Conservation (phyloP, 2,329 filamentous ascomycete species). For the Pseudogymnoascus sp. region DNA sequence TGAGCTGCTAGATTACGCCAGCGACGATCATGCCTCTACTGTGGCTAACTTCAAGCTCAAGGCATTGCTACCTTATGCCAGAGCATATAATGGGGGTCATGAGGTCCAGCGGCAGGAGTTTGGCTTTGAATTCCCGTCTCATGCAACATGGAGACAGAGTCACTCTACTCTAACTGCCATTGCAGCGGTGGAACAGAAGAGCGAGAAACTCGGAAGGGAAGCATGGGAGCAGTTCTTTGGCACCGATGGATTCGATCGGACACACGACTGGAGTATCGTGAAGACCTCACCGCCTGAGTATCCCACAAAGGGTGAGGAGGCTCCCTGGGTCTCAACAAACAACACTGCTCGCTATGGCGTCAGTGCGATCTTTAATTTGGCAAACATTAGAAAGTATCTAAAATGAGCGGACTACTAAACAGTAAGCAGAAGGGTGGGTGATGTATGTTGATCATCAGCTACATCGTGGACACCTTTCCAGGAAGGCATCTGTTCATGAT, state of each 20-base stretch:
- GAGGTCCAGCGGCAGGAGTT: slow-evolving; percentile 6
- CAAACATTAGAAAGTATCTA: not conserved
- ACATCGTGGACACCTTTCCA: not conserved
- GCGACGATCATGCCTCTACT: not conserved
- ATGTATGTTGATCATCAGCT: not conserved
- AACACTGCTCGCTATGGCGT: slow-evolving; percentile 6
- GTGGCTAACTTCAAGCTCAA: slow-evolving; percentile 4
- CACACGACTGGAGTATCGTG: not conserved
- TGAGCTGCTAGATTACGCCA: not conserved
- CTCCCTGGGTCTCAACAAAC: slow-evolving; percentile 9
- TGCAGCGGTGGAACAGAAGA: slow-evolving; percentile 2
- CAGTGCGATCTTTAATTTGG: slow-evolving; percentile 9
- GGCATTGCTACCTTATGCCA: slow-evolving; percentile 1
- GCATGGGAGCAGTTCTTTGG: slow-evolving; percentile 9
- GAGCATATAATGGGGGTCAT: slow-evolving; percentile 9
- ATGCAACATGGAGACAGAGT: slow-evolving; percentile 7
- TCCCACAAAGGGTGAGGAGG: slow-evolving; percentile 1
- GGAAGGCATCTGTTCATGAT: no score
- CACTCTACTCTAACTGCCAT: slow-evolving; percentile 10
- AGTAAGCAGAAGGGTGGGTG: slow-evolving; percentile 23
- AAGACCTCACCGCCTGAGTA: slow-evolving; percentile 9
- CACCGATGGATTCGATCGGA: not conserved
- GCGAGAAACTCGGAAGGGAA: not conserved
- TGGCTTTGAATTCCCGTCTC: slow-evolving; percentile 4
- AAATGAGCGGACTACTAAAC: not conserved